Evolutionary conservation across 805 yeast species (phyloP).

Genomic region (Candida alai): DNA sequence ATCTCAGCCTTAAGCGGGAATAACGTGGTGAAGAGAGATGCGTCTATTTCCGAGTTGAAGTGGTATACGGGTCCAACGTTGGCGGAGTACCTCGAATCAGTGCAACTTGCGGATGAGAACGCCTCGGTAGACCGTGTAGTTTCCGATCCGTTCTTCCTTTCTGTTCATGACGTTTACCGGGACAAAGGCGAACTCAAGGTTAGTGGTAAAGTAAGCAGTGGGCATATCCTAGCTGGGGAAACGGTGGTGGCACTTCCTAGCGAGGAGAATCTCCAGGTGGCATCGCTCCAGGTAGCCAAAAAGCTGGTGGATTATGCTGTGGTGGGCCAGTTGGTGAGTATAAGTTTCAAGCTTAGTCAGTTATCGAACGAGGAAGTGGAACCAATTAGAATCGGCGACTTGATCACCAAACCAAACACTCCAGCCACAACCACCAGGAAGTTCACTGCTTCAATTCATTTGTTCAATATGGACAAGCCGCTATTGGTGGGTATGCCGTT

Average conservation of each 20-base stretch:
- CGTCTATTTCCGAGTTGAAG: conserved; percentile 18
- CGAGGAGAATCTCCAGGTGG: conserved; percentile 40
- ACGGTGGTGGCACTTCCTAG: conserved; percentile 55
- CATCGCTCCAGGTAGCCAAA: conserved; percentile 29
- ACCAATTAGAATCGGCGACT: conserved; percentile 60
- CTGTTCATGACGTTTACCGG: conserved; percentile 59
- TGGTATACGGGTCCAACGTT: conserved; percentile 51
- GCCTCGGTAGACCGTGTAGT: conserved; percentile 19
- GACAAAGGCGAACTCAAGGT: conserved; percentile 47
- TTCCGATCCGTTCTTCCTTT: conserved; percentile 49
- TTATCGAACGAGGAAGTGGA: conserved; percentile 50
- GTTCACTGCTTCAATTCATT: conserved; percentile 25
- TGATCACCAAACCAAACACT: conserved; percentile 26
- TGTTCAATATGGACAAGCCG: conserved; percentile 56
- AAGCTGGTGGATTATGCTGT: conserved; percentile 46
- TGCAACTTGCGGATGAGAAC: conserved; percentile 7
- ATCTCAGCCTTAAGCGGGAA: conserved; percentile 67
- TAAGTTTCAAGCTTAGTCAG: conserved; percentile 42
- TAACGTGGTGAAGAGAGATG: conserved; percentile 51
- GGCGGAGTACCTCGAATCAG: conserved; percentile 36
- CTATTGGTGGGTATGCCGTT: conserved; percentile 76
- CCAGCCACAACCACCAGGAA: conserved; percentile 23
- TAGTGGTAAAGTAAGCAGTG: conserved; percentile 65
- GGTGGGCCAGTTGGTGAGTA: conserved; percentile 61
- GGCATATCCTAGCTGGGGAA: conserved; percentile 70